Percentiles rank a stretch among this genome's conserved stretches.
Conservation (phyloP, 306 rosid genomes). For the Morella rubra region DNA sequence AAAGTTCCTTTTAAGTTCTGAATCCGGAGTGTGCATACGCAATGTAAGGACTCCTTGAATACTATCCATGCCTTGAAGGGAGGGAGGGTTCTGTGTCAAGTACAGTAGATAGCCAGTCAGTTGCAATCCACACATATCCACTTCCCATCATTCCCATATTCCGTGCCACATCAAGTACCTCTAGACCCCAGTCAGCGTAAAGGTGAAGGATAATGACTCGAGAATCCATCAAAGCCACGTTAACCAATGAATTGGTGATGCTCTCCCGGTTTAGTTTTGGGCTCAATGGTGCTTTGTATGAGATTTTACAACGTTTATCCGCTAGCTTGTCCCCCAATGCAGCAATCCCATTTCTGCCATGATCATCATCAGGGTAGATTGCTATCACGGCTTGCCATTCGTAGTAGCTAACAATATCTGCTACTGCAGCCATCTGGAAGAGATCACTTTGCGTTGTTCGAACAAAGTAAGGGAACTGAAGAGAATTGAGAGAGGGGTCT, state of each 20-base stretch:
- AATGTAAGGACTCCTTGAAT: conserved; percentile 78
- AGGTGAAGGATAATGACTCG: conserved; percentile 66
- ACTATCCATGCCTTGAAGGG: conserved; percentile 36
- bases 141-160: conserved; percentile 71
- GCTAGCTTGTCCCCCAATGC: conserved; percentile 74
- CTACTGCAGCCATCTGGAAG: conserved; percentile 79
- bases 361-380: conserved; percentile 81
- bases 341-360: conserved; percentile 81
- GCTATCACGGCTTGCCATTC: conserved; percentile 89
- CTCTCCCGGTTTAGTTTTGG: conserved; percentile 42
- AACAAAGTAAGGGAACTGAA: conserved; percentile 84
- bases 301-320: conserved; percentile 77
- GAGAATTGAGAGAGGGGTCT: conserved; percentile 82
- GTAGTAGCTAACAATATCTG: conserved; percentile 62
- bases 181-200: conserved; percentile 41
- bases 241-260: conserved; percentile 64
- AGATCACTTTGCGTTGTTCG: conserved; percentile 75
- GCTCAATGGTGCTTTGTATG: conserved; percentile 72
- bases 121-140: conserved; percentile 92
- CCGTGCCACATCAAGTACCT: conserved; percentile 58
- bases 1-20: conserved; percentile 57
- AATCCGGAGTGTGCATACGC: conserved; percentile 64
- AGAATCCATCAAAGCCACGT: conserved; percentile 77
- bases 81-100: conserved; percentile 53
- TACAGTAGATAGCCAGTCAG: conserved; percentile 63